These are phyloP conservation scores for Pichia nanzhaoensis DNA, from an alignment of 805 yeast genomes.

Conservation along the genomic window DNA sequence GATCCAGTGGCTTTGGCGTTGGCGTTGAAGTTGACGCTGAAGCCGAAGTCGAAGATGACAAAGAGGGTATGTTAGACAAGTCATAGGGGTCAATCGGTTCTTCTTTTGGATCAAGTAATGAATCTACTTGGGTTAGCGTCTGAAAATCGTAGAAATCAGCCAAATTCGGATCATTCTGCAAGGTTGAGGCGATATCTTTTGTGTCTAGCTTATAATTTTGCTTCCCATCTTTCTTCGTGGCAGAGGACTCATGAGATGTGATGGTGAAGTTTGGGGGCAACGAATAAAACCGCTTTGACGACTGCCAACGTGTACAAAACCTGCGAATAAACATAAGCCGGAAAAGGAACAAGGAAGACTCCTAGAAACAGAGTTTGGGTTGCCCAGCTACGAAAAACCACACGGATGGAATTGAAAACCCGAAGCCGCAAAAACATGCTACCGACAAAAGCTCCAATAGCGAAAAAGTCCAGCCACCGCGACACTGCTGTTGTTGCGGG, in stretches of 20 bases:
- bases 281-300: background rate
- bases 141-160: slow-evolving; percentile 22
- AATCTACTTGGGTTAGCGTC: slow-evolving; percentile 1
- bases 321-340: no score
- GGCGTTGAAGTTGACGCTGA: background rate
- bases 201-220: slow-evolving; percentile 1
- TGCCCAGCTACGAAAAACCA: no score
- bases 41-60: background rate
- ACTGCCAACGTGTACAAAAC: no score
- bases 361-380: no score
- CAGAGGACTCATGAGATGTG: background rate
- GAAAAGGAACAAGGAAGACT: no score
- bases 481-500: no score
- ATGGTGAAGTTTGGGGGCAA: slow-evolving; percentile 3
- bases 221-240: no score
- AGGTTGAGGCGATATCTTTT: slow-evolving; percentile 15
- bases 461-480: no score
- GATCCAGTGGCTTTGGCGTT: no score
- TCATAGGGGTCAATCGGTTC: slow-evolving; percentile 20
- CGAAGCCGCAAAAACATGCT: no score
- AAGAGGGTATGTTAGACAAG: slow-evolving; percentile 9
- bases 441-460: no score
- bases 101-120: background rate
- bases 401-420: no score
- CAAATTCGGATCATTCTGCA: slow-evolving; percentile 26